phyloP scores from a whole-genome alignment of 2,329 filamentous ascomycete genomes.

The Teratosphaeria zuluensis region DNA sequence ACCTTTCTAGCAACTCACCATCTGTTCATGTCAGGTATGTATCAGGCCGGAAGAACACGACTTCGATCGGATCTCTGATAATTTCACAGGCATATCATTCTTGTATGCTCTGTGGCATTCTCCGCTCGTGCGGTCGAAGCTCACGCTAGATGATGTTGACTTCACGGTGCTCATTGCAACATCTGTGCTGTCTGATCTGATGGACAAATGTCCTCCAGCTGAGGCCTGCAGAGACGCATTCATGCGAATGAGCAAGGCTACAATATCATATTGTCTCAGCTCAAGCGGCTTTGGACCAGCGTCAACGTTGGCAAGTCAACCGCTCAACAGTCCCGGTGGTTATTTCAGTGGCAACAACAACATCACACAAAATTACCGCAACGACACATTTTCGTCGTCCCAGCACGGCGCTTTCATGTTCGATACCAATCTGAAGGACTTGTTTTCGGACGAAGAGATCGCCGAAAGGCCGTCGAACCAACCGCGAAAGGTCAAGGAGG shows the following conservation, averaged over 20 bases:
- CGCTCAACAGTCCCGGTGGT: slow-evolving; percentile 13
- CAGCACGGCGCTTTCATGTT: slow-evolving; percentile 39
- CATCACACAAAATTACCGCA: slow-evolving; percentile 1
- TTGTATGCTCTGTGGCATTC: slow-evolving; percentile 98
- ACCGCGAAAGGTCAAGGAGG: background rate
- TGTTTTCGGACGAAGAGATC: slow-evolving; percentile 39
- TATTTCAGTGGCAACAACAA: slow-evolving; percentile 13
- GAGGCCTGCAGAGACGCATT: slow-evolving; percentile 93
- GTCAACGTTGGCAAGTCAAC: slow-evolving; percentile 21
- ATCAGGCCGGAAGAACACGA: background rate
- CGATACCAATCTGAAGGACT: slow-evolving; percentile 47
- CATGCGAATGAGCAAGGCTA: slow-evolving; percentile 88
- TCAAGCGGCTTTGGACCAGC: slow-evolving; percentile 59
- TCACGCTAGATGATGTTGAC: slow-evolving; percentile 94
- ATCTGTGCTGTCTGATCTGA: slow-evolving; percentile 82
- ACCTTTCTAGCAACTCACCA: slow-evolving; percentile 83
- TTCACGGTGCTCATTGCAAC: slow-evolving; percentile 90
- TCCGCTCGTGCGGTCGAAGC: slow-evolving; percentile 69
- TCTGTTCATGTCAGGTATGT: slow-evolving; percentile 83
- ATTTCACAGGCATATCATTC: slow-evolving; percentile 63
- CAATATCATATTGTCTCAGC: slow-evolving; percentile 86
- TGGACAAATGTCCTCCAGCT: slow-evolving; percentile 88
- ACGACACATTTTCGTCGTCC: background rate
- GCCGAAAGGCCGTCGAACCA: slow-evolving; percentile 21
- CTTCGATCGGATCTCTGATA: background rate